Percentiles rank a stretch among this genome's conserved stretches.
phyloP scores from a whole-genome alignment of 441 rosid species.

The Metrosideros polymorpha region DNA sequence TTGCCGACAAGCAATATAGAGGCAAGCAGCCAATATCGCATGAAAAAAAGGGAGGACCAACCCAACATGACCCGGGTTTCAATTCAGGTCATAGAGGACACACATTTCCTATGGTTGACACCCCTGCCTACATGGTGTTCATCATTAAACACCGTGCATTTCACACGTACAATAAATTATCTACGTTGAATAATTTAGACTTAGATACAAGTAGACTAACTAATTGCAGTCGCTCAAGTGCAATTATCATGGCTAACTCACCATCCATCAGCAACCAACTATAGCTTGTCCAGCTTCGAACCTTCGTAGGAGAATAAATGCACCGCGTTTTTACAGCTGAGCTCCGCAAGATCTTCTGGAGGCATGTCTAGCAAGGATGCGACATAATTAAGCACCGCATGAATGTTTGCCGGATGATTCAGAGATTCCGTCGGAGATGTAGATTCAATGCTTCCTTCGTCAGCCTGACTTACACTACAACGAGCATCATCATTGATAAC shows the following conservation, averaged over 20 bases:
- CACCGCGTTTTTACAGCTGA: conserved; percentile 51
- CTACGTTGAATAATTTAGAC: background rate
- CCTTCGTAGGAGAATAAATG: conserved; percentile 60
- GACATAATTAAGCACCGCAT: conserved; percentile 50
- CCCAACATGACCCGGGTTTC: too few species aligned
- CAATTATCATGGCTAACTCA: background rate
- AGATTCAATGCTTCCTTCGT: conserved; percentile 22
- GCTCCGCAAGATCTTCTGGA: conserved; percentile 58
- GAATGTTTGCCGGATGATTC: conserved; percentile 90
- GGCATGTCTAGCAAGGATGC: conserved; percentile 52
- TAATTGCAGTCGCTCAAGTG: background rate
- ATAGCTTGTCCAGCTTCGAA: conserved; percentile 21
- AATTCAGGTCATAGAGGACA: too few species aligned
- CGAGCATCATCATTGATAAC: conserved; percentile 42
- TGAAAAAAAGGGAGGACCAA: too few species aligned
- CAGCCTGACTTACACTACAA: conserved; percentile 9
- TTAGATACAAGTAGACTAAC: background rate
- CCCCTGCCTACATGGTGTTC: too few species aligned
- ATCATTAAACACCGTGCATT: background rate
- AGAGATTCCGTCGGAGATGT: conserved; percentile 33
- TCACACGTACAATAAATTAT: background rate
- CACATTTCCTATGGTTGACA: too few species aligned
- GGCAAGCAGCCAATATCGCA: conserved; percentile 36
- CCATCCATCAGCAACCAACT: background rate
- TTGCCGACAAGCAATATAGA: conserved; percentile 27